Conservation (phyloP, 441 rosid species). For the Adansonia madagascariensis region DNA sequence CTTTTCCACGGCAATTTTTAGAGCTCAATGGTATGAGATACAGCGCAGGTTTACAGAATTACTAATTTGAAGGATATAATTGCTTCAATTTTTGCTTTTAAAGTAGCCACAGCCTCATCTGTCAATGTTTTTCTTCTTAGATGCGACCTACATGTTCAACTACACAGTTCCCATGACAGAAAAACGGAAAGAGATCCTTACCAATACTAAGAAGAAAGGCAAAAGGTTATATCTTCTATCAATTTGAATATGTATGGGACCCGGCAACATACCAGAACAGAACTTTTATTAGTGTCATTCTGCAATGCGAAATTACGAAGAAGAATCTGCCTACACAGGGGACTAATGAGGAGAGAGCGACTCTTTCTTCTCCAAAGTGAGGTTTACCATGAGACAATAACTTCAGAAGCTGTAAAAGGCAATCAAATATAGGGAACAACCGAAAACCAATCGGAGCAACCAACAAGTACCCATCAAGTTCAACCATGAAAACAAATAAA, state of each 20-base stretch:
- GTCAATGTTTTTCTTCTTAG: conserved; percentile 78
- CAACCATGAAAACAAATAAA: not conserved
- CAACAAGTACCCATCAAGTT: not conserved
- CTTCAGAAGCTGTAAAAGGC: not conserved
- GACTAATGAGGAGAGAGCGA: not conserved
- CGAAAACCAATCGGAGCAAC: not conserved
- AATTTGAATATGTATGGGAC: no score
- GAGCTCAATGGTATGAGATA: not conserved
- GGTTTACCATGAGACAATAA: not conserved
- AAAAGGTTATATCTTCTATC: no score
- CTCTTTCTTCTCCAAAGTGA: not conserved
- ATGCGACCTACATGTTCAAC: conserved; percentile 62
- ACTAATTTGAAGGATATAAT: conserved; percentile 53
- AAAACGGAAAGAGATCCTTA: not conserved
- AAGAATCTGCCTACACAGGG: not conserved
- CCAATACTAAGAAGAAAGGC: not conserved
- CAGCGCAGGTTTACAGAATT: not conserved
- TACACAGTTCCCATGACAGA: not conserved
- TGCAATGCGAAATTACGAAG: not conserved
- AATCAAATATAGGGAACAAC: not conserved
- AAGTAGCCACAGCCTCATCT: conserved; percentile 74
- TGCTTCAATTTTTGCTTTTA: conserved; percentile 75
- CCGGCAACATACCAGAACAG: not conserved
- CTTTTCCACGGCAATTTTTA: not conserved
- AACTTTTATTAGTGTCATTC: not conserved